Conservation (phyloP, 768 basidiomycete genomes). For the Russula sp. region DNA sequence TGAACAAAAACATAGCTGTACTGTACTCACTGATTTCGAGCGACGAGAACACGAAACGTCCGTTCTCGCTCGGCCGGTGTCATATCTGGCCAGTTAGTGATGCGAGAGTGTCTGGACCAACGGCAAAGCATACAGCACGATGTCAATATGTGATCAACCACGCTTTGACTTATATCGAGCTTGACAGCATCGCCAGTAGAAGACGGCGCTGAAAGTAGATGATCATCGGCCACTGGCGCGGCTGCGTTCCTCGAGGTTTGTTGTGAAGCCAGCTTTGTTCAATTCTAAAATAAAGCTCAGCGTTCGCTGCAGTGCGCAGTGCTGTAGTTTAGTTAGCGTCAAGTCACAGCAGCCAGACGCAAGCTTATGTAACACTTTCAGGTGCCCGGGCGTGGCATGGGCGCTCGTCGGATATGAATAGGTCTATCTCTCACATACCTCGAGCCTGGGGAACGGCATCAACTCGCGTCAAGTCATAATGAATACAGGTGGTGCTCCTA, state of each 20-base stretch:
- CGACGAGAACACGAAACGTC: conserved; percentile 15
- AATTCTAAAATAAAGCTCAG: too few species aligned
- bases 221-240: background rate
- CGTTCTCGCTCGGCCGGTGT: conserved; percentile 15
- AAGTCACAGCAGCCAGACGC: background rate
- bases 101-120: conserved; percentile 16
- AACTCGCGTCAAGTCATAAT: background rate
- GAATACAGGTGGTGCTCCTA: background rate
- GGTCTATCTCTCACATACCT: background rate
- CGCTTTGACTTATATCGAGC: conserved; percentile 5
- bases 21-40: conserved; percentile 13
- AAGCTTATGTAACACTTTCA: conserved; percentile 10
- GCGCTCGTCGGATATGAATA: too few species aligned
- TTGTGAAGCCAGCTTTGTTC: conserved; percentile 1
- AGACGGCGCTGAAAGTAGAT: conserved; percentile 1
- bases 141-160: background rate
- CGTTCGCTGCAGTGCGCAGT: too few species aligned
- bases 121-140: background rate
- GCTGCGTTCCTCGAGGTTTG: background rate
- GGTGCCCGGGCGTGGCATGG: too few species aligned
- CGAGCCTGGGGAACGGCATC: too few species aligned
- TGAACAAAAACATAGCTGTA: background rate
- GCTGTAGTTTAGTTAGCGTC: background rate
- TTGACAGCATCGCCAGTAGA: background rate
- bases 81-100: conserved; percentile 19